Base-by-base conservation (phyloP, 2,329 filamentous ascomycete species). In the Colletotrichum sp. region DNA sequence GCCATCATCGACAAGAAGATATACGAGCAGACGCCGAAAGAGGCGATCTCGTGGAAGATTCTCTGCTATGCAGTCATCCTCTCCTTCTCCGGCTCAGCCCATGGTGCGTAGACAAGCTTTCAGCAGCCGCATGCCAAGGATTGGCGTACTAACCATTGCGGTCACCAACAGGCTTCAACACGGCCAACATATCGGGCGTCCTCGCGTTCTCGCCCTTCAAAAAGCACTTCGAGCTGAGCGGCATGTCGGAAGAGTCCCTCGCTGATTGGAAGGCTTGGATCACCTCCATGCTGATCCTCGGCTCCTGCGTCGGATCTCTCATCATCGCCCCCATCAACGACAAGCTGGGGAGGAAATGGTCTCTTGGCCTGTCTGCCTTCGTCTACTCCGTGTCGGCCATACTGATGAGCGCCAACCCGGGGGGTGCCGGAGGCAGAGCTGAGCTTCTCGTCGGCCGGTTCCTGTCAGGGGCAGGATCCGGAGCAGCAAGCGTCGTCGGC, bases 331-430 rank as follows among this genome's bases (percentile, higher is more conserved):
- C 85, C 1, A 84, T 87, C 74, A 87, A 84, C 12, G 82, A 84
- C 15, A 79, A 80, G 15, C 84, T 82, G 74, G 86, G 86, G n/a
- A 85, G 86, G 8, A 83, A 84, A 7, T 82, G 80, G 81, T 84
- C 86, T 21, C 81, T 87, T 55, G 80, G 84, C 9, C 79, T 86
- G 12, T 83, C 84, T 28, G 84, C 84, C 3, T 64, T 81, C 61
- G 82, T 87, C 38, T 90, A 89, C 81, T 86, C 85, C 79, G 72
- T 87, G n/a, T 86, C 86, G 34, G 85, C 82, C 28, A 78, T 85
- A 18, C 71, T 87, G 18, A 85, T 87, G 74, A 80, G 82, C 21
- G 81, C 86, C 66, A 83, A 84, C 61, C 83, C 83, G 8, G 81
- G 86, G 3, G 58, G 28, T 61, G 18, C 58, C 0, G 58, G 28